Evolutionary conservation across 257 asterid species (phyloP).

Genomic region (Ligustrum vulgare): DNA sequence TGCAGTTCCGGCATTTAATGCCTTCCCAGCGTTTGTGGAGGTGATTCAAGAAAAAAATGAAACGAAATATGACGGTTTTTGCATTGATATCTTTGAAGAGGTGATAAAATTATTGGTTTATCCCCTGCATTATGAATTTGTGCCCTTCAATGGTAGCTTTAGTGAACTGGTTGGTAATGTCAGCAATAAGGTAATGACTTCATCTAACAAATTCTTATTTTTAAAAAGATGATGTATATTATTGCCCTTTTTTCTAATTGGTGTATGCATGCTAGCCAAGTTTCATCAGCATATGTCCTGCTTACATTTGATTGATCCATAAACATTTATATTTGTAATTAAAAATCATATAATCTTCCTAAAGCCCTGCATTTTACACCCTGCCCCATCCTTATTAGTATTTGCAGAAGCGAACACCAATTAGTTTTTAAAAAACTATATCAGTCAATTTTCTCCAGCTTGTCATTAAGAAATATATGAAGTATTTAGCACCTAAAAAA

Average conservation of each 20-base stretch:
- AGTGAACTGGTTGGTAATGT: conserved; percentile 26
- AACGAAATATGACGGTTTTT: conserved; percentile 25
- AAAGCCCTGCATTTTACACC: no score
- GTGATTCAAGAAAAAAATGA: conserved; percentile 9
- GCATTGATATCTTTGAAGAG: conserved; percentile 35
- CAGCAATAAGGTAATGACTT: conserved; percentile 26
- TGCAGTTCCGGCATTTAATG: conserved; percentile 35
- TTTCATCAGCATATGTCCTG: no score
- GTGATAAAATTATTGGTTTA: conserved; percentile 26
- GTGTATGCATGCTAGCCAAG: background rate
- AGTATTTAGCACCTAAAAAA: no score
- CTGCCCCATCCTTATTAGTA: background rate
- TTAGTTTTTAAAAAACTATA: background rate
- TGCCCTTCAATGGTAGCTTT: conserved; percentile 27
- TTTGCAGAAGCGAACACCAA: background rate
- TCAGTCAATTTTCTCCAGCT: no score
- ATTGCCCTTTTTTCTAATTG: background rate
- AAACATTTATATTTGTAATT: no score
- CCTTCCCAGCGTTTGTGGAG: conserved; percentile 32
- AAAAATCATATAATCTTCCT: no score
- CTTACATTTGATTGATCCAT: no score
- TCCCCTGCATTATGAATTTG: conserved; percentile 29
- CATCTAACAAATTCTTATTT: background rate
- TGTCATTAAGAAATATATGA: no score
- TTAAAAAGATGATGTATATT: no score